Conservation (phyloP, 257 asterid genomes). For the Scutellaria barbata region DNA sequence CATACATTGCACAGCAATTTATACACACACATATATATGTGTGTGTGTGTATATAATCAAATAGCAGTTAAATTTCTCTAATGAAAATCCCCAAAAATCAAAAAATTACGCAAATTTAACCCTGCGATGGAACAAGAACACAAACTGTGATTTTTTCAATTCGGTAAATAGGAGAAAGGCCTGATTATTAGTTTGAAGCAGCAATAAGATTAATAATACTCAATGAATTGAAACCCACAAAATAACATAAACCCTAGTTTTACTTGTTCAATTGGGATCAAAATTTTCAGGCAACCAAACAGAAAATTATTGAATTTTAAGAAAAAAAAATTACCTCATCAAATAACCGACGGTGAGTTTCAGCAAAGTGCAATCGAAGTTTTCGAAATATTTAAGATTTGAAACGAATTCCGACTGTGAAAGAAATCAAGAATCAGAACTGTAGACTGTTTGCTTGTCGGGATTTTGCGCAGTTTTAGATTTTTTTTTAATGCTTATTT, state of each 20-base stretch:
- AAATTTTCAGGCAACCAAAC: slow-evolving; percentile 1
- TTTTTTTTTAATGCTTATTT: not conserved
- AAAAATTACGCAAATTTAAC: not conserved
- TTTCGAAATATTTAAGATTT: not conserved
- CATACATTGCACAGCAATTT: slow-evolving; percentile 3
- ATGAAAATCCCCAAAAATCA: not conserved
- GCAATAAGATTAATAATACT: not conserved
- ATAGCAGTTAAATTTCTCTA: not conserved
- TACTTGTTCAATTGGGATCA: slow-evolving; percentile 5
- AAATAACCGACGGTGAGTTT: not conserved
- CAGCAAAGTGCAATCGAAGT: not conserved
- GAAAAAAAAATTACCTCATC: slow-evolving; percentile 32
- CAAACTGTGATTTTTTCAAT: not conserved
- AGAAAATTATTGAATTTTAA: slow-evolving; percentile 2
- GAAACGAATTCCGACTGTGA: not conserved
- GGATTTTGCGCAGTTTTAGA: slow-evolving; percentile 1
- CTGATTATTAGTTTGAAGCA: slow-evolving; percentile 6
- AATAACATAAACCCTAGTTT: not conserved
- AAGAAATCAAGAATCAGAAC: slow-evolving; percentile 8
- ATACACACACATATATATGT: not conserved
- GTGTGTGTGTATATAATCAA: too few species aligned
- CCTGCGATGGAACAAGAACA: not conserved
- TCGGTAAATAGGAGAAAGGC: slow-evolving; percentile 12
- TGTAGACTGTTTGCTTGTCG: not conserved
- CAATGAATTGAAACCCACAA: not conserved